Percentiles rank a stretch among this genome's conserved stretches.
phyloP scores from a whole-genome alignment of 2,329 filamentous ascomycete species.

The Neopestalotiopsis sp. region DNA sequence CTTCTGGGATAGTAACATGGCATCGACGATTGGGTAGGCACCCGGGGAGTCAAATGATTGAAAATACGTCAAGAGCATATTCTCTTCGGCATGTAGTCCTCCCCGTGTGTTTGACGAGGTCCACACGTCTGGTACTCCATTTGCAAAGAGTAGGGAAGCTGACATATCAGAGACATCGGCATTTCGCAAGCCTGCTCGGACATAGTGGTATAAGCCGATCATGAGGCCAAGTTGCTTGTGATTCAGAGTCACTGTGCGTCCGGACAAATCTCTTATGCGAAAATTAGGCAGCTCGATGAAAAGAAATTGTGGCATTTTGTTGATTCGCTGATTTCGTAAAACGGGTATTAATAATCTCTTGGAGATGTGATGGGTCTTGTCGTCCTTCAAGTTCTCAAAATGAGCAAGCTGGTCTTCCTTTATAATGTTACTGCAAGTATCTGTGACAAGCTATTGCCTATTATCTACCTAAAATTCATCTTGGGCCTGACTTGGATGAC shows the following conservation, averaged over 20 bases:
- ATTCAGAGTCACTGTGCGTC: conserved; percentile 28
- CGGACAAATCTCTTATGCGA: conserved; percentile 31
- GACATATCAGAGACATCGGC: conserved; percentile 29
- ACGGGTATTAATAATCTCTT: not conserved
- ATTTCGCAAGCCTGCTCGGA: conserved; percentile 29
- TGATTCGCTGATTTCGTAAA: not conserved
- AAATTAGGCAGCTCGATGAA: conserved; percentile 37
- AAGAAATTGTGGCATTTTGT: conserved; percentile 34
- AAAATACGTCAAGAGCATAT: conserved; percentile 34
- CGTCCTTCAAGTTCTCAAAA: not conserved
- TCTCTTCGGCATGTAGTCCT: conserved; percentile 34
- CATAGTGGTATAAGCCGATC: conserved; percentile 31
- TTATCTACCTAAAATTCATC: not conserved
- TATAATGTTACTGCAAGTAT: not conserved
- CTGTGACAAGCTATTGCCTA: not conserved
- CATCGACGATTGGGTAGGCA: conserved; percentile 36
- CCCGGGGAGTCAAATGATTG: conserved; percentile 36
- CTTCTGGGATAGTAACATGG: conserved; percentile 32
- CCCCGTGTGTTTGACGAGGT: conserved; percentile 23
- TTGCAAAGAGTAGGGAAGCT: conserved; percentile 34
- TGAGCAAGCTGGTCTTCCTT: not conserved
- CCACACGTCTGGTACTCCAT: conserved; percentile 35
- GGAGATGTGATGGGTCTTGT: not conserved
- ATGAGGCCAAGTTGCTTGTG: conserved; percentile 29
- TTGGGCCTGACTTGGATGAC: not conserved